Evolutionary conservation across 495 filamentous ascomycete genomes (phyloP).

Genomic region (Neurospora hispaniola): DNA sequence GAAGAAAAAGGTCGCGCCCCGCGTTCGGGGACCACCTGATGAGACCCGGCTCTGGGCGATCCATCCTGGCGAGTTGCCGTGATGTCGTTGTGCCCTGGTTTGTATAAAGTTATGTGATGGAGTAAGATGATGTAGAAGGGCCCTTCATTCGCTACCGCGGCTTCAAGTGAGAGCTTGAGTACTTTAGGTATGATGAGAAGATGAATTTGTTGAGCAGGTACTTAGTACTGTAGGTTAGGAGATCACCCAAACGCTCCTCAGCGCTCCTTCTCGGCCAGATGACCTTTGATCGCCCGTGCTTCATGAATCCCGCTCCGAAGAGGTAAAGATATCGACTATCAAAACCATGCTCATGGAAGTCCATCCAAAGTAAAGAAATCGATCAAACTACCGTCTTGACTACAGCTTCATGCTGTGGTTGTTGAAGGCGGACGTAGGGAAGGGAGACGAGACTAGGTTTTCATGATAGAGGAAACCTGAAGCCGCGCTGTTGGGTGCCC

Average conservation of each 20-base stretch:
- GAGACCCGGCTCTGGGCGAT: slow-evolving; percentile 42
- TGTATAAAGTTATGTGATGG: neutral
- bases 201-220: too few species aligned
- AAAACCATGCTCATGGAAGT: neutral
- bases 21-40: slow-evolving; percentile 88
- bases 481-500: neutral
- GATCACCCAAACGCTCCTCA: neutral
- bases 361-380: neutral
- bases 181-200: too few species aligned
- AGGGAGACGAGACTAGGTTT: neutral
- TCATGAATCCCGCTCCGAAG: neutral
- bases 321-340: neutral
- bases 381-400: neutral
- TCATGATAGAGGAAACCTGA: neutral
- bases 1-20: slow-evolving; percentile 55
- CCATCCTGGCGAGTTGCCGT: slow-evolving; percentile 24
- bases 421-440: neutral
- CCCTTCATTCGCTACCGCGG: neutral
- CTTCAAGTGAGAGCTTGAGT: neutral
- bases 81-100: neutral
- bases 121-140: neutral
- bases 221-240: neutral
- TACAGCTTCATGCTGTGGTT: neutral
- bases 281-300: neutral
- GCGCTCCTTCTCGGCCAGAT: neutral